Base-by-base conservation (phyloP, 2,329 filamentous ascomycete genomes). In the Coccinonectria pachysandricola region DNA sequence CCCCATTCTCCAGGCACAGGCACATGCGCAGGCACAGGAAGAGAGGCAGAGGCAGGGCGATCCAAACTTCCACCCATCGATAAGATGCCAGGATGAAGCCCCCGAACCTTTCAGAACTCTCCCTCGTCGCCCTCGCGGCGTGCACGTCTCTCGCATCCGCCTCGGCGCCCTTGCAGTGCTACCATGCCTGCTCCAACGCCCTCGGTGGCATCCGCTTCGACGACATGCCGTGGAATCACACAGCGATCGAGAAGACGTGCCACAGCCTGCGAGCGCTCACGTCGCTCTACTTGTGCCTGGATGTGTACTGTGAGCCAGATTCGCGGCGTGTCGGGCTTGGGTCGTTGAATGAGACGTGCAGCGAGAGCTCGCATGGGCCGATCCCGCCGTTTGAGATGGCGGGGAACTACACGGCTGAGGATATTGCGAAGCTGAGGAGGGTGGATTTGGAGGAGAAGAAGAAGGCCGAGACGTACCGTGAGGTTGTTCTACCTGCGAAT, bases 261-360 rank as follows among this genome's bases (percentile, higher is more conserved):
- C 33, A 44, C 15, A 59, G 53, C 16, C 36, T 29, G 0, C 35
- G 48, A 15, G 35, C 39, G 2, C 34, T 50, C 3, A 6, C 37
- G 2, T 60, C 57, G 3, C 35, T 59, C 7, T 60, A 54, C 10
- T 31, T 63, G 0, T 65, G 61, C 19, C 22, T 56, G 8, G 35
- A 44, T 4, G 35, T 50, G 3, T 53, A 57, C 38, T 63, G 60
- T 33, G 36, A 36, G 15, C 32, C 34, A 3, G 41, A 35, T 1
- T 45, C 48, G 3, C 33, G 43, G 7, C 32, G 34, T 2, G 36
- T 19, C 0, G 52, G 48, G 0, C 23, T 58, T 8, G 22, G 12
- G 2, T 30, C 30, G 7, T 34, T 59, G 24, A 59, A 60, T 28
- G 30, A 44, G 12, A 60, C 53, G 5, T 64, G 60, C 34, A 26